Evolutionary conservation across 2,329 filamentous ascomycete genomes (phyloP).

Genomic region (Trichoderma brevicompactum): DNA sequence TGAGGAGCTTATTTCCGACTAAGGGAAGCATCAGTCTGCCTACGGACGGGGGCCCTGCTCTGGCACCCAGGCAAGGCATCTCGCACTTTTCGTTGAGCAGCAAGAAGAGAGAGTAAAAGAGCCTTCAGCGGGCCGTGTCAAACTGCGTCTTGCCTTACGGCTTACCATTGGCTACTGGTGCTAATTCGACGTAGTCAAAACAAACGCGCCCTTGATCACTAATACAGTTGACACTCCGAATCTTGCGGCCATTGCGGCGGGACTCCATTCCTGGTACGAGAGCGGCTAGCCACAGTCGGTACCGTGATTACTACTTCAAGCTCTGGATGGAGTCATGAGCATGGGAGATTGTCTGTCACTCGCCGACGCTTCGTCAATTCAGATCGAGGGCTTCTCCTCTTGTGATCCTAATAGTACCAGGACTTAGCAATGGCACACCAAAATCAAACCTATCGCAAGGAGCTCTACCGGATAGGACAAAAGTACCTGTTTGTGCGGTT

Average conservation of each 20-base stretch:
- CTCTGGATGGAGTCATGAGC: background rate
- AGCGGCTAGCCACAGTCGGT: slow-evolving; percentile 9
- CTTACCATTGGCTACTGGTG: background rate
- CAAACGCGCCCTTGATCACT: background rate
- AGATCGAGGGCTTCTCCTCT: background rate
- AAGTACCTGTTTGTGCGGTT: no score
- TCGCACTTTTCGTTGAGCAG: no score
- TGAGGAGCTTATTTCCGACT: slow-evolving; percentile 25
- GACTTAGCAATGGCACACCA: background rate
- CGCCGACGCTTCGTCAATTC: no score
- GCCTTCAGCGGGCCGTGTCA: no score
- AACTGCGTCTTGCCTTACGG: no score
- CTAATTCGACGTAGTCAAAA: background rate
- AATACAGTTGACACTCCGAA: no score
- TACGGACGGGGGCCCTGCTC: no score
- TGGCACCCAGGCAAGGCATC: no score
- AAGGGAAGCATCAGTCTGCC: background rate
- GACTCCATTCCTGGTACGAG: background rate
- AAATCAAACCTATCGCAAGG: background rate
- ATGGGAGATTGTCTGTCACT: background rate
- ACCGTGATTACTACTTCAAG: slow-evolving; percentile 12
- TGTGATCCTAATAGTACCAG: background rate
- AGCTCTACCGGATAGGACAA: no score
- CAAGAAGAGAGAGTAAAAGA: no score
- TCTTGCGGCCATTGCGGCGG: background rate